A percentile compares a stretch with the other conserved stretches of the same genome.
Conservation (phyloP, 2,329 filamentous ascomycete genomes). For the Mycosphaerella sp. region DNA sequence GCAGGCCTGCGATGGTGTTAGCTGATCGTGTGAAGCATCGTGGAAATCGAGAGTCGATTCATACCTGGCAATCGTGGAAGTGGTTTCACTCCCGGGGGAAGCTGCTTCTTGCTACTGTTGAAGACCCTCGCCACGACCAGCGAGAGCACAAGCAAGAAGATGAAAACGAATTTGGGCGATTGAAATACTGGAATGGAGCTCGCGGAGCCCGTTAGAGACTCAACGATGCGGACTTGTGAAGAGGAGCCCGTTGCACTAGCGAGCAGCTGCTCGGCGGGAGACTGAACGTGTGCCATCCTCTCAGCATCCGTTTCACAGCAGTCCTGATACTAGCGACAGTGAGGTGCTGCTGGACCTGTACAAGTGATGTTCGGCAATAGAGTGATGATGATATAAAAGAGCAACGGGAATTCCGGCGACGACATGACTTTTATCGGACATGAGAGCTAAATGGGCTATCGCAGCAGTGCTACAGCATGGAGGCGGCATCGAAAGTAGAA, state of each 20-base stretch:
- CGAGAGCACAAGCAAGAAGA: slow-evolving; percentile 14
- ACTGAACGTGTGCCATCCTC: slow-evolving; percentile 6
- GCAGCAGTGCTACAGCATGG: slow-evolving; percentile 6
- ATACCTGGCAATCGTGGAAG: slow-evolving; percentile 26
- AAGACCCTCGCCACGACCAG: slow-evolving; percentile 14
- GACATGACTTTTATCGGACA: slow-evolving; percentile 7
- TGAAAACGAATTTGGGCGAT: slow-evolving; percentile 13
- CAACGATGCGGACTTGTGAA: slow-evolving; percentile 4
- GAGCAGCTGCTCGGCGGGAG: slow-evolving; percentile 10
- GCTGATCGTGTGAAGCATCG: not conserved
- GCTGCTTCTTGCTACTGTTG: slow-evolving; percentile 16
- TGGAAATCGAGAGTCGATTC: not conserved
- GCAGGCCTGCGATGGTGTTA: slow-evolving; percentile 23
- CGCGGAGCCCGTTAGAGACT: not conserved
- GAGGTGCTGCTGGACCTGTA: not conserved
- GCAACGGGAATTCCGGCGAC: not conserved
- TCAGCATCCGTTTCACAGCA: not conserved
- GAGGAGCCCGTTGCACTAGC: slow-evolving; percentile 6
- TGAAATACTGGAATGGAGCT: slow-evolving; percentile 1
- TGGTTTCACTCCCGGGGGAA: slow-evolving; percentile 26
- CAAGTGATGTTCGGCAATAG: not conserved
- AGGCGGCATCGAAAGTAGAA: slow-evolving; percentile 10
- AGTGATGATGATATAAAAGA: not conserved
- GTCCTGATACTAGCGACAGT: not conserved
- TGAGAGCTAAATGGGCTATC: slow-evolving; percentile 2